Percentiles rank a stretch among this genome's conserved stretches.
Conservation (phyloP, 148 eudicot genomes). For the Camellia lanceoleosa region DNA sequence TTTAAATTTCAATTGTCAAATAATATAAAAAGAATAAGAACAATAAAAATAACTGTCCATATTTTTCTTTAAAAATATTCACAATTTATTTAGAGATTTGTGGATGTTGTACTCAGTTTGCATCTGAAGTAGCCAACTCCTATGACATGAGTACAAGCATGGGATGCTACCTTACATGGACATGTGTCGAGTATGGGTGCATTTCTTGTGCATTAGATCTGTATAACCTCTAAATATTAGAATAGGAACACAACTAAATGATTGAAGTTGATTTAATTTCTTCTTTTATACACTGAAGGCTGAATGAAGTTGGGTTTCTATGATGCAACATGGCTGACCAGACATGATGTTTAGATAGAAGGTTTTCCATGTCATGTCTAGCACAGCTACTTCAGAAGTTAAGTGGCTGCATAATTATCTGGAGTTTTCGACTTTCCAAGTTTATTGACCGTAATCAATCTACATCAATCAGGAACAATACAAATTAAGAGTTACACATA, state of each 20-base stretch:
- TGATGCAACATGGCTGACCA: neutral
- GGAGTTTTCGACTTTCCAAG: neutral
- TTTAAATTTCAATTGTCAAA: conserved; percentile 9
- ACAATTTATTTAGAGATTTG: neutral
- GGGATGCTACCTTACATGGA: neutral
- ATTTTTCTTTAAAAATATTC: neutral
- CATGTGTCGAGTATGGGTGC: neutral
- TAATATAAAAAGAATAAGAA: neutral
- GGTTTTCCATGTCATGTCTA: neutral
- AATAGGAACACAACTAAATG: too few species aligned
- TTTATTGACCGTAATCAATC: neutral
- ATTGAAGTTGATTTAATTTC: too few species aligned
- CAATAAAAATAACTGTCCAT: neutral
- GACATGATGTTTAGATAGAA: neutral
- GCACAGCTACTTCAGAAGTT: neutral
- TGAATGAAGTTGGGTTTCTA: neutral
- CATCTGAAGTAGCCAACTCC: neutral
- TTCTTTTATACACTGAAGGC: neutral
- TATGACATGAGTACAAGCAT: neutral
- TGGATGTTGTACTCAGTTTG: neutral
- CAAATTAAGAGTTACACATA: neutral
- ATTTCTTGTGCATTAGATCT: neutral
- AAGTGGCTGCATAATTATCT: neutral
- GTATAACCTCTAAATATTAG: too few species aligned
- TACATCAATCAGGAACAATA: neutral